These are phyloP conservation scores for Trypanosoma cruzi DNA, from an alignment of 208 protist species.

Conservation along the genomic window DNA sequence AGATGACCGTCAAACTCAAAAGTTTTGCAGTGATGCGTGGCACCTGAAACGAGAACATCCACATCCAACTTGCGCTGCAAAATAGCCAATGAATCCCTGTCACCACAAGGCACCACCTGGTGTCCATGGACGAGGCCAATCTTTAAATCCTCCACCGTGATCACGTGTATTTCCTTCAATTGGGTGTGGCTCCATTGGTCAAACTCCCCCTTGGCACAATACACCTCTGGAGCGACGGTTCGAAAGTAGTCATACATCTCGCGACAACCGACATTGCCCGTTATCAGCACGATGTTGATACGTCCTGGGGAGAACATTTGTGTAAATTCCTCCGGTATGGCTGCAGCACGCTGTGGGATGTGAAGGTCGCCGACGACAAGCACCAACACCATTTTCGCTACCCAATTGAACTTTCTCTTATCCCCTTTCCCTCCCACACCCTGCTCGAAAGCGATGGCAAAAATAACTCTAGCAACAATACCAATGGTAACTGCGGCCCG, in stretches of 20 bases:
- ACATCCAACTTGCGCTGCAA: slow-evolving; percentile 97
- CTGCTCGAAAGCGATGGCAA: not conserved
- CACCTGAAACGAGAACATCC: slow-evolving; percentile 98
- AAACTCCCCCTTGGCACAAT: slow-evolving; percentile 97
- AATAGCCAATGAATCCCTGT: slow-evolving; percentile 94
- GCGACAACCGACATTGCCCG: slow-evolving; percentile 97
- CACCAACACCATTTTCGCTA: slow-evolving; percentile 89
- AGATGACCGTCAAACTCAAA: slow-evolving; percentile 96
- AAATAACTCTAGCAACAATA: not conserved
- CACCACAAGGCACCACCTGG: slow-evolving; percentile 96
- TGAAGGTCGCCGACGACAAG: slow-evolving; percentile 99
- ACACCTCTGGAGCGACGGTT: slow-evolving; percentile 94
- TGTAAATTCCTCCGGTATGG: slow-evolving; percentile 96
- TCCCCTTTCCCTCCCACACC: not conserved
- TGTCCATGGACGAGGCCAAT: slow-evolving; percentile 98
- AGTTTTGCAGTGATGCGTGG: slow-evolving; percentile 92
- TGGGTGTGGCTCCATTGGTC: slow-evolving; percentile 73
- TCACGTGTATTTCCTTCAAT: slow-evolving; percentile 91
- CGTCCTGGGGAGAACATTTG: slow-evolving; percentile 95
- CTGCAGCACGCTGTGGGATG: slow-evolving; percentile 95
- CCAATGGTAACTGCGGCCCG: not conserved
- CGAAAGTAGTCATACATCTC: slow-evolving; percentile 97
- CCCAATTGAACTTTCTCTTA: not conserved
- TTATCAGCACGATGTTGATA: slow-evolving; percentile 98
- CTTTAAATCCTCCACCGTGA: slow-evolving; percentile 96